Base-by-base conservation (phyloP, 352 stramenopile genomes). In the Aphanomyces astaci region DNA sequence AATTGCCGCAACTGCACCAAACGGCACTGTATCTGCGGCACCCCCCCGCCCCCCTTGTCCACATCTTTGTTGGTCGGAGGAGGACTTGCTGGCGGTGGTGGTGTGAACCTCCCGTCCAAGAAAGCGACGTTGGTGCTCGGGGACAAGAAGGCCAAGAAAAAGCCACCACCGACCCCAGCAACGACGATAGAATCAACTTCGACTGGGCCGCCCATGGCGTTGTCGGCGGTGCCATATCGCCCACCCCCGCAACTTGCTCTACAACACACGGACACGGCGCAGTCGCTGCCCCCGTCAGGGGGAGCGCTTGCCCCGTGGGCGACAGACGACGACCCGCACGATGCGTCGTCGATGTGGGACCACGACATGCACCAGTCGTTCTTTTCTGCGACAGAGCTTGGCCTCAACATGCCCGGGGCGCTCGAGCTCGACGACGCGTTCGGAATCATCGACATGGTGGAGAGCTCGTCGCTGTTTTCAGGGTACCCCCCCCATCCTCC, bases 1-100 rank as follows among this genome's bases (percentile, higher is more conserved):
- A 52, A 71, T 19, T 73, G 68, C 46, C 68, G 68, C 24, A 73
- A 73, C 32, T 73, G 68, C 49, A 64, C 64, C 40, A 73, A 73
- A 28, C 68, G 68, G 22, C 68, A 73, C 31, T 73, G 68, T 45
- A 71, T 59, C 36, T 73, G 68, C 39, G 25, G 63, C 1, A 52
- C 54, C 15, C 30, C 36, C n/a, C n/a, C n/a, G n/a, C n/a, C n/a
- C n/a, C n/a, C n/a, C n/a, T n/a, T n/a, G n/a, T n/a, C n/a, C n/a
- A n/a, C n/a, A n/a, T n/a, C n/a, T n/a, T n/a, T n/a, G n/a, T n/a
- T n/a, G n/a, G n/a, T n/a, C n/a, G n/a, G n/a, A n/a, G n/a, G n/a
- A n/a, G n/a, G n/a, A n/a, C n/a, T n/a, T n/a, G n/a, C n/a, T n/a
- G n/a, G n/a, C n/a, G n/a, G n/a, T n/a, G n/a, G n/a, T n/a, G n/a